Percentiles rank a stretch among this genome's conserved stretches.
Conservation (phyloP, 495 filamentous ascomycete genomes). For the Podospora pseudoanserina region DNA sequence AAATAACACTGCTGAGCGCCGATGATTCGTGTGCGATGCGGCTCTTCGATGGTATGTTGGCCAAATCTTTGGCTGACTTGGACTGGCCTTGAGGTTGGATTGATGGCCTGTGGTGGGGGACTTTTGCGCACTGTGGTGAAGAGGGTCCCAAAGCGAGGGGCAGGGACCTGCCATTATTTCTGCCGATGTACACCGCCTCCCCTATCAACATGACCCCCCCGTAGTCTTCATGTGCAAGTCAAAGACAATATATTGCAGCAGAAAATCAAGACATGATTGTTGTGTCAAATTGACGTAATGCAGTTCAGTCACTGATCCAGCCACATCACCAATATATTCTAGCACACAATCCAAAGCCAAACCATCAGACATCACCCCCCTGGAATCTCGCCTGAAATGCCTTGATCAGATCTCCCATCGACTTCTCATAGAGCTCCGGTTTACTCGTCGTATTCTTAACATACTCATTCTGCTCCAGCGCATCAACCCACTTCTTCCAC, state of each 20-base stretch:
- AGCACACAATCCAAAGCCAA: background rate
- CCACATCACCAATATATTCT: background rate
- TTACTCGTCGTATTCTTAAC: constrained; percentile 74
- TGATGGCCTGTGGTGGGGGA: background rate
- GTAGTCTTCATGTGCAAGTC: background rate
- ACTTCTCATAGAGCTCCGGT: constrained; percentile 71
- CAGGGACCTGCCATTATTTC: background rate
- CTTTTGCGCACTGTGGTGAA: background rate
- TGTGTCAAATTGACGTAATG: background rate
- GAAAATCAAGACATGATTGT: too few species aligned
- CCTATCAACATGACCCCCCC: background rate
- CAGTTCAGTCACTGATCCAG: background rate
- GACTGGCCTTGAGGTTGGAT: background rate
- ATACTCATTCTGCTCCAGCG: constrained; percentile 69
- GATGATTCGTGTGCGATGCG: background rate
- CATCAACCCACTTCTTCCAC: constrained; percentile 76
- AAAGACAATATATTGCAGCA: background rate
- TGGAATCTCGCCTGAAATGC: background rate
- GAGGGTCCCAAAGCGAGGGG: background rate
- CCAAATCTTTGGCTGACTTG: constrained; percentile 1
- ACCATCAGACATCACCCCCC: background rate
- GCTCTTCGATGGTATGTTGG: background rate
- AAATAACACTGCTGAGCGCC: background rate
- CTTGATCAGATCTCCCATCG: constrained; percentile 57
- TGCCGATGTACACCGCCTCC: background rate